Percentiles rank a stretch among this genome's conserved stretches.
Conservation (phyloP, 192 early-diverging fungal genomes). For the Coemansia sp. region DNA sequence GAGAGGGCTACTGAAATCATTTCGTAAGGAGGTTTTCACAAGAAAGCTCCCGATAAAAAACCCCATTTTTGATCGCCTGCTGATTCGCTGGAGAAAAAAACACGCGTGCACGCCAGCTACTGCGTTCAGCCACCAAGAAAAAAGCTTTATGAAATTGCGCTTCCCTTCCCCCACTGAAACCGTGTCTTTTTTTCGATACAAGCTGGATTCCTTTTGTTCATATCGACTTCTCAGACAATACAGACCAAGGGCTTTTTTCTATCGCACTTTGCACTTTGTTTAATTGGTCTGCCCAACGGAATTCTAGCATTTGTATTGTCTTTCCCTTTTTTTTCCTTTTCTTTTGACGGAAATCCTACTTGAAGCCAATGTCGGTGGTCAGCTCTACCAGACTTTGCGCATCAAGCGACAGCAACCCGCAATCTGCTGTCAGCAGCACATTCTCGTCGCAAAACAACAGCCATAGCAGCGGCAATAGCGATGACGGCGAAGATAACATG, state of each 20-base stretch:
- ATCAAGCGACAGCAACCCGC: not conserved
- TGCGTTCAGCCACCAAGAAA: not conserved
- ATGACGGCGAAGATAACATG: not conserved
- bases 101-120: not conserved
- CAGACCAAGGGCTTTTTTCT: not conserved
- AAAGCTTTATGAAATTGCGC: not conserved
- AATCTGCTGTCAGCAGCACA: not conserved
- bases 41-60: no score
- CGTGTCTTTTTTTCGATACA: not conserved
- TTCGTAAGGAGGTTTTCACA: no score
- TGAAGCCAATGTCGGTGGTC: conserved; percentile 15
- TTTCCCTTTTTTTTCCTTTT: conserved; percentile 4
- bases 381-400: conserved; percentile 7
- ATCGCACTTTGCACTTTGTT: conserved; percentile 6
- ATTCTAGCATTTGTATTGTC: not conserved
- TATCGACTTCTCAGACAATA: not conserved
- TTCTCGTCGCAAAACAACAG: conserved; percentile 5
- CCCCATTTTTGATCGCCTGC: not conserved
- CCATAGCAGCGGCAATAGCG: conserved; percentile 4
- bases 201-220: not conserved
- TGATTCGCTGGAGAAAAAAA: not conserved
- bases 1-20: no score
- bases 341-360: conserved; percentile 1
- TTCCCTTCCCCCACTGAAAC: not conserved
- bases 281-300: not conserved